Base-by-base conservation (phyloP, 2,329 filamentous ascomycete species). In the Fusarium mexicanum region DNA sequence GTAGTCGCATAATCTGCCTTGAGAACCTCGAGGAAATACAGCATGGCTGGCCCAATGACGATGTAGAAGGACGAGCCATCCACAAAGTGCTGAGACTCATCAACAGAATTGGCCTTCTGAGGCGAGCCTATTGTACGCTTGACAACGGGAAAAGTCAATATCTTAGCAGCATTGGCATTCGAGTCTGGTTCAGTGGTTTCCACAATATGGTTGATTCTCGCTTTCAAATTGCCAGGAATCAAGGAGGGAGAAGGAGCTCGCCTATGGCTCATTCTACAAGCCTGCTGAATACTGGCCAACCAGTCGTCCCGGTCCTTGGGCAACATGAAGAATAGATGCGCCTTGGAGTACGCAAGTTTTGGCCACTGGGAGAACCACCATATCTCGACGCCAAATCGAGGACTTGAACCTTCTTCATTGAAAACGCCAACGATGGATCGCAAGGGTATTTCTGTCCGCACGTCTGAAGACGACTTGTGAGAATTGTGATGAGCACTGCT, bases 41-140 rank as follows among this genome's bases (percentile, higher is more conserved):
- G 87, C 67, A 87, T 84, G 68, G 88, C 87, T 35, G 87, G 85
- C 29, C 87, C 88, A 33, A 90, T 84, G 7, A 86, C 86, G 31
- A 90, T 81, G 74, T 88, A 90, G 67, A 87, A 89, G 2, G 87
- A 87, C 2, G 86, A 83, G n/a, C 83, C 82, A 35, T 89, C 88
- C 26, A 83, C 82, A 35, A 81, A 80, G 73, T 87, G 88, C 62
- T 86, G 86, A 3, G 81, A 77, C 38, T 86, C 85, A 13, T 84
- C 83, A 14, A 80, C 80, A 47, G 84, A 84, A 37, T 84, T 83
- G 18, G 83, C 69, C 73, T 85, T 86, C 24, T 83, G 78, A 31
- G 79, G 77, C 53, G 80, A 77, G 26, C 84, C 86, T 12, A 84
- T 80, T 5, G 84, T 83, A 29, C 88, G 84, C 57, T 85, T 87